These are phyloP conservation scores for Fusarium citri DNA, from an alignment of 2,329 filamentous ascomycete species.

Conservation along the genomic window DNA sequence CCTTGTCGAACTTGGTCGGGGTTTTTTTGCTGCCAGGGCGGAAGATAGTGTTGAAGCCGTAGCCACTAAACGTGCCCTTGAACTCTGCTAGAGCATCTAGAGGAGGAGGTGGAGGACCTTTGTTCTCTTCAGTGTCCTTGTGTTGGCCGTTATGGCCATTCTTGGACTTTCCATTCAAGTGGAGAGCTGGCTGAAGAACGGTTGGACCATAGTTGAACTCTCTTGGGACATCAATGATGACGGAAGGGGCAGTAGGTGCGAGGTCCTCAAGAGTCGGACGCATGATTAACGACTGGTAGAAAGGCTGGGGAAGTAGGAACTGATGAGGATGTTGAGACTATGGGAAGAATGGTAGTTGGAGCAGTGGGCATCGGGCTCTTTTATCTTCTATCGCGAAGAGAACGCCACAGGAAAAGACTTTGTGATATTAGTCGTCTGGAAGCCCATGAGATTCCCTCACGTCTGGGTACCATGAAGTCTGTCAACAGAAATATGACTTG, in stretches of 20 bases:
- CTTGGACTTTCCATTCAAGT: neutral
- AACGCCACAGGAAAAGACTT: neutral
- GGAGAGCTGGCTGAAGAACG: neutral
- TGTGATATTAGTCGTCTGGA: rapidly evolving
- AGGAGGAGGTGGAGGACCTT: neutral
- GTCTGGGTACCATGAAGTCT: neutral
- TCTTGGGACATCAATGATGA: neutral
- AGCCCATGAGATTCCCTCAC: rapidly evolving
- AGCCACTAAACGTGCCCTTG: neutral
- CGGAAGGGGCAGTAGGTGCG: neutral
- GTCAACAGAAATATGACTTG: neutral
- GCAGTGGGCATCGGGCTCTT: rapidly evolving
- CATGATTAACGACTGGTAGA: neutral
- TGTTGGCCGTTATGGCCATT: neutral
- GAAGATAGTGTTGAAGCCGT: slow-evolving; percentile 2
- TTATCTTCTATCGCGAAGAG: neutral
- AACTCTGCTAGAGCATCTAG: neutral
- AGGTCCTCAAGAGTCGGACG: neutral
- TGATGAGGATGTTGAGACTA: neutral
- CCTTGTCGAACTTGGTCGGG: neutral
- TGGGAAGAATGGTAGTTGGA: rapidly evolving
- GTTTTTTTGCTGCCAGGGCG: neutral
- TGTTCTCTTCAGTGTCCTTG: neutral
- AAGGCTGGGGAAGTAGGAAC: neutral
- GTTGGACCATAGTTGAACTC: neutral